These are phyloP conservation scores for Oryza meridionalis DNA, from an alignment of 176 grass and related monocot species.

Conservation along the genomic window DNA sequence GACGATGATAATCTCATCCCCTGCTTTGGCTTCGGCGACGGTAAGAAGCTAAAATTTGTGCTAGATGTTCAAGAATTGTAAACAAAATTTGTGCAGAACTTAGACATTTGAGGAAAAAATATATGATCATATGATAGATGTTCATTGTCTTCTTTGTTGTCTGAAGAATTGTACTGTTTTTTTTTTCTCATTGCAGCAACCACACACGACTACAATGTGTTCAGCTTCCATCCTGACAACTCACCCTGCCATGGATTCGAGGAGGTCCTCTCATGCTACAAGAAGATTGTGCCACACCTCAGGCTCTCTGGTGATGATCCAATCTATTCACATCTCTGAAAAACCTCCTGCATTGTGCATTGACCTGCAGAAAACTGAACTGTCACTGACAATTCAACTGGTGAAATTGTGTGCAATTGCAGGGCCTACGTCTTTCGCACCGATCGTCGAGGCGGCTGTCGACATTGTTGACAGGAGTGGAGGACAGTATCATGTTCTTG, in stretches of 20 bases:
- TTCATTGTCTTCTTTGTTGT: not conserved
- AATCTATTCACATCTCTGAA: not conserved
- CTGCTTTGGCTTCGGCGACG: slow-evolving; percentile 94
- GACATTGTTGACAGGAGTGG: slow-evolving; percentile 79
- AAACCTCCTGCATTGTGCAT: not conserved
- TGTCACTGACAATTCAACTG: not conserved
- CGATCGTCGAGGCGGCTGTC: slow-evolving; percentile 83
- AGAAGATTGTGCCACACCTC: slow-evolving; percentile 72
- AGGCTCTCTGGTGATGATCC: slow-evolving; percentile 56
- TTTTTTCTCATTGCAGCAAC: slow-evolving; percentile 46
- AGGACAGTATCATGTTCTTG: slow-evolving; percentile 91
- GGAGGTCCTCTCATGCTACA: slow-evolving; percentile 85
- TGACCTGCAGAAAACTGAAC: not conserved
- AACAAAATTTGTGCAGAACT: not conserved
- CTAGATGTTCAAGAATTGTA: not conserved
- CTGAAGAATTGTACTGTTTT: not conserved
- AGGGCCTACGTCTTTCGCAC: slow-evolving; percentile 91
- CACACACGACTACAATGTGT: slow-evolving; percentile 79
- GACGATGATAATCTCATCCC: slow-evolving; percentile 95
- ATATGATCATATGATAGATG: not conserved
- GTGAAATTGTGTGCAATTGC: not conserved
- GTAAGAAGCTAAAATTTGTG: slow-evolving; percentile 36
- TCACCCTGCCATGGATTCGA: slow-evolving; percentile 91
- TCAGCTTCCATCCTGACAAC: slow-evolving; percentile 76
- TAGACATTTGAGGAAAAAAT: not conserved